Base-by-base conservation (phyloP, 371 early-diverging fungal genomes). In the Racocetra persica region DNA sequence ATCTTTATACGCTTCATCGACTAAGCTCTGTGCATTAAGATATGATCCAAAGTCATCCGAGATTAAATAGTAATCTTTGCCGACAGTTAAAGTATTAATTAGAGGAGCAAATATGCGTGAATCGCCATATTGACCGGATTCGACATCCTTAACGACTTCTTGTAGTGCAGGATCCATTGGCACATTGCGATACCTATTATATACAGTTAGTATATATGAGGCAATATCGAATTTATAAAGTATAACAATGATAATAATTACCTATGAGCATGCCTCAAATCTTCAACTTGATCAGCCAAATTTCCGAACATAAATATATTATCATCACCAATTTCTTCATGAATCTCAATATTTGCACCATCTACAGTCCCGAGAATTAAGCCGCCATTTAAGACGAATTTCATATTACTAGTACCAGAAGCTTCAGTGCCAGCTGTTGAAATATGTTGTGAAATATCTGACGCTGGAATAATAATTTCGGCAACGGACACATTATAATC, bases 401-500 rank as follows among this genome's bases (percentile, higher is more conserved):
- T 97, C 97, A 97, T 97, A 91, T 97, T 97, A 62, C 96, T 96
- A 6, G 98, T 97, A 55, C 98, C 98, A 22, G 96, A 95, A n/a
- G 97, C 98, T 85, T 97, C 98, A n/a, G 97, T 97, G 75, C 97
- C 98, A 11, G 98, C 98, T 4, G 97, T 97, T 28, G 94, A 94
- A 81, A 94, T 95, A 83, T 94, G 94, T 79, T 95, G 97, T 54
- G 97, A 97, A 81, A 97, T 94, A 85, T 97, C 97, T 82, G 93
- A 94, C 73, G 97, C 97, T 10, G 97, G 97, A 83, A 95, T 91
- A 80, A 97, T 93, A 80, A 94, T 88, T 87, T 92, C 96, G 32
- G 97, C 97, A 10, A 96, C 87, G 2, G 96, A 94, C 32, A 97
- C 97, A 82, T 95, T 96, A 89, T 97, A 97, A 86, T 97, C 97